Percentiles rank a stretch among this genome's conserved stretches.
Evolutionary conservation across 2,329 filamentous ascomycete genomes (phyloP).

Genomic region (Arthroderma sp.): DNA sequence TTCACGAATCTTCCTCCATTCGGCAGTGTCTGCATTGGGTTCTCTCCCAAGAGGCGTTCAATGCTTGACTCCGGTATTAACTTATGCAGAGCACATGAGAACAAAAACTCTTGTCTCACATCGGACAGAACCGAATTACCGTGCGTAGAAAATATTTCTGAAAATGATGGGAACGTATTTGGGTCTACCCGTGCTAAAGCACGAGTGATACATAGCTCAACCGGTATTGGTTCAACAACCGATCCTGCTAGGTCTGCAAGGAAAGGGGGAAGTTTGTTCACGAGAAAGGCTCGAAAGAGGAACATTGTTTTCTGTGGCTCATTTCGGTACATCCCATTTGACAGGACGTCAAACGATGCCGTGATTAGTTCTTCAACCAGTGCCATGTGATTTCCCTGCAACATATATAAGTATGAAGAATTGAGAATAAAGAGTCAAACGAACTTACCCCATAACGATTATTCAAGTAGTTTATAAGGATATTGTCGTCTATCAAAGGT

Average conservation of each 20-base stretch:
- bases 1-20: slow-evolving; percentile 63
- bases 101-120: slow-evolving; percentile 72
- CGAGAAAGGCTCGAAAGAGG: slow-evolving; percentile 72
- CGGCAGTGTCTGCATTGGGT: slow-evolving; percentile 67
- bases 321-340: slow-evolving; percentile 68
- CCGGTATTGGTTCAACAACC: slow-evolving; percentile 47
- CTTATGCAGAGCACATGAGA: slow-evolving; percentile 76
- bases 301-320: slow-evolving; percentile 52
- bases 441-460: slow-evolving; percentile 63
- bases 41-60: slow-evolving; percentile 68
- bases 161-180: slow-evolving; percentile 52
- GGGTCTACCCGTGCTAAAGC: slow-evolving; percentile 52
- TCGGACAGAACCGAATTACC: slow-evolving; percentile 49
- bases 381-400: slow-evolving; percentile 60
- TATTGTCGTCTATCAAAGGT: slow-evolving; percentile 69
- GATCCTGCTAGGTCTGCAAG: slow-evolving; percentile 46
- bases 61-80: slow-evolving; percentile 70
- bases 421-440: background rate
- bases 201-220: slow-evolving; percentile 54
- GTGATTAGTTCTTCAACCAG: slow-evolving; percentile 73
- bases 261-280: slow-evolving; percentile 57
- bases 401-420: slow-evolving; percentile 7
- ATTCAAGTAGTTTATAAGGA: slow-evolving; percentile 67
- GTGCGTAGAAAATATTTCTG: slow-evolving; percentile 51
- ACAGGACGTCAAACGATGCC: slow-evolving; percentile 78